phyloP scores from a whole-genome alignment of 345 rosid species.

The Anastatica hierochuntica region DNA sequence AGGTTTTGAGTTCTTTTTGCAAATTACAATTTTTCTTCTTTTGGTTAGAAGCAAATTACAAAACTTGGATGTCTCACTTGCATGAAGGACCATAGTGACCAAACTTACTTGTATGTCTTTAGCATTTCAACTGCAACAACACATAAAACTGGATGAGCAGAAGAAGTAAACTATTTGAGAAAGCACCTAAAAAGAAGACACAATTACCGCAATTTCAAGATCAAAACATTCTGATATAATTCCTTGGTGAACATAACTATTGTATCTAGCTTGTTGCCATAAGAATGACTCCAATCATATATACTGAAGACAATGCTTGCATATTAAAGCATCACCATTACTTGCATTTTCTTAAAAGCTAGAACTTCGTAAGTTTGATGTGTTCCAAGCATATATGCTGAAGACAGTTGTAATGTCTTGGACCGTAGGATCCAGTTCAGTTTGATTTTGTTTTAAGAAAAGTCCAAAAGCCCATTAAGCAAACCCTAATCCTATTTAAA shows the following conservation, averaged over 20 bases:
- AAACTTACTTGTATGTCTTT: slow-evolving; percentile 56
- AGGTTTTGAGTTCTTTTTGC: not conserved
- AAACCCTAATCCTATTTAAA: too few relatives aligned
- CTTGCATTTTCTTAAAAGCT: too few relatives aligned
- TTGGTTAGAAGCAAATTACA: too few relatives aligned
- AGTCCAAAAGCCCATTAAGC: too few relatives aligned
- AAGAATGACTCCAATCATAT: slow-evolving; percentile 86
- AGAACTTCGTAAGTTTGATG: too few relatives aligned
- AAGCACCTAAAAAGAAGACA: slow-evolving; percentile 61
- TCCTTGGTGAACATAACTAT: not conserved
- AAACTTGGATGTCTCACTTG: not conserved
- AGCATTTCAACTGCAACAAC: slow-evolving; percentile 77
- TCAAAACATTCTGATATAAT: not conserved
- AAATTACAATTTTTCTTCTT: not conserved
- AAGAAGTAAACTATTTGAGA: slow-evolving; percentile 93
- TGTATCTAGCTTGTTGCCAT: slow-evolving; percentile 86
- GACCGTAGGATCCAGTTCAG: too few relatives aligned
- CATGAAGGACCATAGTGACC: not conserved
- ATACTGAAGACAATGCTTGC: slow-evolving; percentile 88
- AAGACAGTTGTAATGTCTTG: too few relatives aligned
- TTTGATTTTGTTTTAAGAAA: too few relatives aligned
- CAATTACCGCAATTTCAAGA: not conserved
- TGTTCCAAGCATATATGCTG: too few relatives aligned
- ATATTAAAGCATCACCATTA: too few relatives aligned
- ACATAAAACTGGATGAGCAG: slow-evolving; percentile 94